Evolutionary conservation across 345 rosid genomes (phyloP).

Genomic region (Citrus glauca): DNA sequence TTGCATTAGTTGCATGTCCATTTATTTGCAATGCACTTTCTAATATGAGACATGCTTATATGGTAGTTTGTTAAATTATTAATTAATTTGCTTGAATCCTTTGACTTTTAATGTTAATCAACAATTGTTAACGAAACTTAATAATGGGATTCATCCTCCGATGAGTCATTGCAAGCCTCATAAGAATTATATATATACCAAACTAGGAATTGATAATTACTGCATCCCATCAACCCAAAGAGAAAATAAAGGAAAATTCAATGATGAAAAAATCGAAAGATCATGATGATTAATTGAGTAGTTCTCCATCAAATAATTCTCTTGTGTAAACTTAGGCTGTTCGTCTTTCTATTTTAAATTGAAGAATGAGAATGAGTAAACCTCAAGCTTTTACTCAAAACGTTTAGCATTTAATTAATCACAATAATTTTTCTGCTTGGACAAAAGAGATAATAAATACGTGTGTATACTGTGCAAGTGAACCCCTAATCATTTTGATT

Average conservation of each 20-base stretch:
- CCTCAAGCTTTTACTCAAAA: neutral
- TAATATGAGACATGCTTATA: neutral
- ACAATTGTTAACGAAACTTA: neutral
- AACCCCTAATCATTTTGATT: conserved; percentile 16
- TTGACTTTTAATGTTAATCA: neutral
- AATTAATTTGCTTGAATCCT: neutral
- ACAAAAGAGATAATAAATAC: no score
- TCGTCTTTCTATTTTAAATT: neutral
- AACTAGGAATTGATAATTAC: neutral
- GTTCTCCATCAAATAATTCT: neutral
- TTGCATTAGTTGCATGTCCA: neutral
- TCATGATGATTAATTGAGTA: conserved; percentile 1
- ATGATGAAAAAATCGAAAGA: neutral
- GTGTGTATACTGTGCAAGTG: neutral
- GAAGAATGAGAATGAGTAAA: neutral
- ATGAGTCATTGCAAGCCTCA: neutral
- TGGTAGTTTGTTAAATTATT: neutral
- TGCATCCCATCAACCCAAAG: neutral
- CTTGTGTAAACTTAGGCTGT: neutral
- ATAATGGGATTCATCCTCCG: neutral
- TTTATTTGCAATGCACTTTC: no score
- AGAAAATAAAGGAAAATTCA: neutral
- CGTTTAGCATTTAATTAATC: neutral
- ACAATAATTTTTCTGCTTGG: no score
- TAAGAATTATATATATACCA: neutral